A percentile compares a stretch with the other conserved stretches of the same genome.
These are phyloP conservation scores for Corynespora cassiicola DNA, from an alignment of 2,329 filamentous ascomycete species.

Conservation along the genomic window DNA sequence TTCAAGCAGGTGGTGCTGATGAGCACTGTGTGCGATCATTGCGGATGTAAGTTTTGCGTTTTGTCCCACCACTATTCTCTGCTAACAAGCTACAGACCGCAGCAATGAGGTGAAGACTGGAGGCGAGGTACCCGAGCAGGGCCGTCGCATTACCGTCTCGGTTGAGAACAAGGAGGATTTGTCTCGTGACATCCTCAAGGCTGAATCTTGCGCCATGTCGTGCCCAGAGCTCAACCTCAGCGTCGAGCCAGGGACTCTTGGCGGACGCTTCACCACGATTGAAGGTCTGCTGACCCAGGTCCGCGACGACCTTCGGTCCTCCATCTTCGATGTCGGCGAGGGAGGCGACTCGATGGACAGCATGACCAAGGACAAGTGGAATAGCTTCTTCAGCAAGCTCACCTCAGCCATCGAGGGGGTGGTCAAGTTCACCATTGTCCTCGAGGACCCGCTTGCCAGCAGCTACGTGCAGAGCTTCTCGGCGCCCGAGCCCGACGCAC, in stretches of 20 bases:
- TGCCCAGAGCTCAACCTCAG: constrained; percentile 87
- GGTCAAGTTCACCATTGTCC: constrained; percentile 79
- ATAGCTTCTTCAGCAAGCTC: constrained; percentile 78
- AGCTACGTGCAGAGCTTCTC: constrained; percentile 91
- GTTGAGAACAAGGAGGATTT: constrained; percentile 77
- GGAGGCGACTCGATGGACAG: constrained; percentile 80
- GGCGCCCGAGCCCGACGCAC: constrained; percentile 80
- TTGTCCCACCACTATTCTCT: neutral
- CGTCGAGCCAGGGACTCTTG: constrained; percentile 92
- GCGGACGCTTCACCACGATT: constrained; percentile 94
- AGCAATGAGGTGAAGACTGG: constrained; percentile 98
- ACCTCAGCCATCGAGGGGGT: constrained; percentile 81
- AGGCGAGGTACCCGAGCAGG: constrained; percentile 85
- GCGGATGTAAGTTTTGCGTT: constrained; percentile 64
- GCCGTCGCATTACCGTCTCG: constrained; percentile 79
- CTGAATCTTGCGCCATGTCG: constrained; percentile 85
- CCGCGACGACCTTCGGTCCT: constrained; percentile 82
- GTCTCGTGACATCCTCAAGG: constrained; percentile 92
- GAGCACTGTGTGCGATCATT: constrained; percentile 89
- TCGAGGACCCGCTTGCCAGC: constrained; percentile 87
- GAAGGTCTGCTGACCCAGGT: constrained; percentile 94
- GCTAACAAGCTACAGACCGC: constrained; percentile 60
- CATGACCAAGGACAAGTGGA: constrained; percentile 75
- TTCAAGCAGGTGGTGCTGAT: constrained; percentile 98
- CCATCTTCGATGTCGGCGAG: constrained; percentile 81